phyloP scores from a whole-genome alignment of 441 rosid species.

The Adansonia madagascariensis region DNA sequence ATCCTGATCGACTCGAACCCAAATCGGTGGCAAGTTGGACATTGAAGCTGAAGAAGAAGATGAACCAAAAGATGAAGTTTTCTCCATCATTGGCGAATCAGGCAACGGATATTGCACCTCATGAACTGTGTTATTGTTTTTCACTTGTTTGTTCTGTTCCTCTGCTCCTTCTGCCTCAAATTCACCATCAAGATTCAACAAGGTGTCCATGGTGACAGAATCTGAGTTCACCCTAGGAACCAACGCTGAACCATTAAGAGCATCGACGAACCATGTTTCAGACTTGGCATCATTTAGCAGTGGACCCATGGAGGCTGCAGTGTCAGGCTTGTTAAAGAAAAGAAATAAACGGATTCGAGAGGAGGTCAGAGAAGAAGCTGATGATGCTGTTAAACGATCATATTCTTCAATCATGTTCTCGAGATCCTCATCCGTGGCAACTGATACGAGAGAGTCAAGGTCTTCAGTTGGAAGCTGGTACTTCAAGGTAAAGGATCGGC shows the following conservation, averaged over 20 bases:
- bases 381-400: constrained; percentile 44
- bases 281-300: constrained; percentile 55
- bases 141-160: constrained; percentile 23
- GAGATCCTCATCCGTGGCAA: constrained; percentile 67
- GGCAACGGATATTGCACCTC: constrained; percentile 54
- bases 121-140: constrained; percentile 31
- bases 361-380: constrained; percentile 34
- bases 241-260: constrained; percentile 54
- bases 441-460: constrained; percentile 65
- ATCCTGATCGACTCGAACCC: constrained; percentile 44
- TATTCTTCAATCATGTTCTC: constrained; percentile 70
- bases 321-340: constrained; percentile 55
- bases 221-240: constrained; percentile 61
- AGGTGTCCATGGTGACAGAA: constrained; percentile 44
- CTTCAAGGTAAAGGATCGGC: constrained; percentile 62
- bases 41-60: constrained; percentile 60
- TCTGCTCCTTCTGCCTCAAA: constrained; percentile 24
- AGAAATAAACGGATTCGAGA: constrained; percentile 57
- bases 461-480: constrained; percentile 74
- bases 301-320: constrained; percentile 58
- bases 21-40: constrained; percentile 55
- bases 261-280: constrained; percentile 68
- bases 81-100: constrained; percentile 53
- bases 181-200: constrained; percentile 50
- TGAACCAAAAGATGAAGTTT: constrained; percentile 47